Conservation (phyloP, 1,284 basidiomycete species). For the Farysia itapuensis region DNA sequence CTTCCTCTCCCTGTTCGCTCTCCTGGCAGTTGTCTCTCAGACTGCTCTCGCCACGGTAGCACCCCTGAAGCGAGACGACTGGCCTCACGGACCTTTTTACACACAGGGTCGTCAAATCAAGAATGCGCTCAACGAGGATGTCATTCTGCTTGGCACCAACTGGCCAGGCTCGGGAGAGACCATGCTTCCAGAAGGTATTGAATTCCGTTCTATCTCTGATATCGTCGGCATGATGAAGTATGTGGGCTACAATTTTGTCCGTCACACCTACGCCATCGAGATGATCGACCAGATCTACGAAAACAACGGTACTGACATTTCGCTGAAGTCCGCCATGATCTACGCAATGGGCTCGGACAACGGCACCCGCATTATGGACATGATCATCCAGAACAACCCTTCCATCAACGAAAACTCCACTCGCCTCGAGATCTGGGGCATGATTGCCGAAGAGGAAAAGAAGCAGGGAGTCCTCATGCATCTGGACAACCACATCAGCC, state of each 20-base stretch:
- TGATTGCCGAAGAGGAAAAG: slow-evolving; percentile 23
- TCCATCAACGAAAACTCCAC: slow-evolving; percentile 19
- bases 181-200: slow-evolving; percentile 33
- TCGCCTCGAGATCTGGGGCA: slow-evolving; percentile 11
- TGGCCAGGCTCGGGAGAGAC: slow-evolving; percentile 32
- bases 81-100: slow-evolving; percentile 22
- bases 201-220: slow-evolving; percentile 14
- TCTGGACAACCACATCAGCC: slow-evolving; percentile 30
- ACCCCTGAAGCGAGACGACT: slow-evolving; percentile 9
- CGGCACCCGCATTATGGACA: slow-evolving; percentile 22
- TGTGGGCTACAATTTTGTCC: slow-evolving; percentile 34
- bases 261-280: slow-evolving; percentile 29
- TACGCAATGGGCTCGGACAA: slow-evolving; percentile 16
- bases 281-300: slow-evolving; percentile 42
- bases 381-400: slow-evolving; percentile 22
- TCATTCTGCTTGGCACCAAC: slow-evolving; percentile 27
- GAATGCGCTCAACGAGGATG: slow-evolving; percentile 18
- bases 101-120: slow-evolving; percentile 25
- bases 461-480: slow-evolving; percentile 31
- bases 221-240: slow-evolving; percentile 25
- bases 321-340: slow-evolving; percentile 9
- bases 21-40: slow-evolving; percentile 9
- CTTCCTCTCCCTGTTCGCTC: slow-evolving; percentile 5
- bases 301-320: slow-evolving; percentile 18
- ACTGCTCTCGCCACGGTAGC: slow-evolving; percentile 5